Base-by-base conservation (phyloP, 1,284 basidiomycete species). In the Boletus albobrunnescens region DNA sequence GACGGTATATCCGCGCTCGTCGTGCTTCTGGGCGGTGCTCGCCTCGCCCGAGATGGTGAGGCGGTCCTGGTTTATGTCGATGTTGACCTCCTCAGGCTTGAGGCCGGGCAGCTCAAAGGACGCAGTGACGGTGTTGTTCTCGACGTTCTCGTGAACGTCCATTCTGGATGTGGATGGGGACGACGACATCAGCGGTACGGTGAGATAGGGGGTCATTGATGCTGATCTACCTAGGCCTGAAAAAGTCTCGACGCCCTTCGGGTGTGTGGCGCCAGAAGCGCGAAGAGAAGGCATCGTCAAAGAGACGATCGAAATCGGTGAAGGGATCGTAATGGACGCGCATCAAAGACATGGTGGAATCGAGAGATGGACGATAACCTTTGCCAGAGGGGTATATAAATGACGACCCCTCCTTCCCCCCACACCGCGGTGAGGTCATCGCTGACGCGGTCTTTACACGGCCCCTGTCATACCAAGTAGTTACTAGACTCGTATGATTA, bases 21-120 rank as follows among this genome's bases (percentile, higher is more conserved):
- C 70, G 26, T 60, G 63, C 11, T 74, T 59, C 14, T 58, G 36
- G 4, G 58, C 57, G 12, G 59, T 19, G 37, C 63, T 67, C 12
- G 54, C 63, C 64, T 78, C 74, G 7, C 74, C 77, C 10, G 73
- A 73, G 47, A 80, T 49, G 42, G 58, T 71, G 41, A 80, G 66
- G 19, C 70, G 64, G 49, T 72, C 67, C 39, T 72, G 67, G 38
- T 70, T 65, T 36, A 75, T 56, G 41, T 76, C 71, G 39, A 78
- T 70, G 41, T 50, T 41, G 40, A 79, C 67, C 27, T 74, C 57
- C 12, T 74, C 67, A 24, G 71, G 68, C 55, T 65, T 69, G 41
- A 78, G 16, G 4, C 76, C 75, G 3, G 77, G 75, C 17, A 79
- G 58, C 42, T 79, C 76, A 44, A 79, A 76, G 3, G 67, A 64